Evolutionary conservation across 176 grass and related monocot genomes (phyloP).

Genomic region (Oryza officinalis): DNA sequence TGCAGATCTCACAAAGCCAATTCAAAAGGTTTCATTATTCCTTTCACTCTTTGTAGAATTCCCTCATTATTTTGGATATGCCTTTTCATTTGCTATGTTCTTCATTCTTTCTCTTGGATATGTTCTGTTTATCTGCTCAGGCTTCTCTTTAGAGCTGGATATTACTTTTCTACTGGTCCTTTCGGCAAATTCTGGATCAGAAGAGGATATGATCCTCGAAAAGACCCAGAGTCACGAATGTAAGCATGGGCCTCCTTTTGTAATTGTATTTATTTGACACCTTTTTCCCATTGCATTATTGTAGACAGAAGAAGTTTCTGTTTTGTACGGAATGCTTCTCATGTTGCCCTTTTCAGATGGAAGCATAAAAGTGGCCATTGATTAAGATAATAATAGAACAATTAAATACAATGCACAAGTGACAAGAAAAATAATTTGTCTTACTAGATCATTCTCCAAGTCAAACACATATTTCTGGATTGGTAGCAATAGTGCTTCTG

Average conservation of each 20-base stretch:
- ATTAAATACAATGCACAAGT: conserved; percentile 1
- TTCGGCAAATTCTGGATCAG: conserved; percentile 89
- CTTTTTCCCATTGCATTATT: conserved; percentile 27
- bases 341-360: neutral
- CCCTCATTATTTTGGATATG: conserved; percentile 17
- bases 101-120: conserved; percentile 23
- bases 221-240: conserved; percentile 81
- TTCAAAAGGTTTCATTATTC: conserved; percentile 71
- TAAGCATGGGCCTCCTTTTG: conserved; percentile 32
- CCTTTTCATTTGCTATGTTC: conserved; percentile 7
- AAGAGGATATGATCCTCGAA: conserved; percentile 95
- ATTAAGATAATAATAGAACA: neutral
- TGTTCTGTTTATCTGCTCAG: conserved; percentile 48
- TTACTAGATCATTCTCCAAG: neutral
- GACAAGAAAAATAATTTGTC: neutral
- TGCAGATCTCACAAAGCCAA: conserved; percentile 65
- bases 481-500: neutral
- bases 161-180: conserved; percentile 92
- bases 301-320: neutral
- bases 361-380: neutral
- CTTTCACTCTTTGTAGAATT: conserved; percentile 20
- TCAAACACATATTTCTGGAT: neutral
- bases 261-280: neutral
- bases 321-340: conserved; percentile 24
- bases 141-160: conserved; percentile 95